phyloP scores from a whole-genome alignment of 345 rosid species.

The Odontarrhena argentea region DNA sequence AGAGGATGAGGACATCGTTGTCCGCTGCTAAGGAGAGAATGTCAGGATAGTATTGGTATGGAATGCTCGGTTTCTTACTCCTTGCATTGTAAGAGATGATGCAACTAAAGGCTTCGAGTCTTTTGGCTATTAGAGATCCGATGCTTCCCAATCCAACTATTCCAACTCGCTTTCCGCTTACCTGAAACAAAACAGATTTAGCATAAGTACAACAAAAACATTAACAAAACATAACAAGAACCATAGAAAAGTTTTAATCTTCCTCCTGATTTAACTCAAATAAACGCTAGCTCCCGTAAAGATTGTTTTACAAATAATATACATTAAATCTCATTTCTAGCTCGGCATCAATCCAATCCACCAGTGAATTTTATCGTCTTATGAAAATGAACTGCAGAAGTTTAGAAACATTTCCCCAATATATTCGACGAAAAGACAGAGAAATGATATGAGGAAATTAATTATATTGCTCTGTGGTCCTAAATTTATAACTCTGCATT shows the following conservation, averaged over 20 bases:
- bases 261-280: slow-evolving; percentile 17
- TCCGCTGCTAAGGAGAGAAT: slow-evolving; percentile 29
- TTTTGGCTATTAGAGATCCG: slow-evolving; percentile 23
- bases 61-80: not conserved
- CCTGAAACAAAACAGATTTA: slow-evolving; percentile 13
- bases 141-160: slow-evolving; percentile 31
- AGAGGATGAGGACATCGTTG: slow-evolving; percentile 22
- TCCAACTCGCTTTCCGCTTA: slow-evolving; percentile 40
- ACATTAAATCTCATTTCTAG: too few relatives aligned
- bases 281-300: not conserved
- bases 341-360: too few relatives aligned
- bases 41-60: slow-evolving; percentile 19
- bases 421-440: not conserved
- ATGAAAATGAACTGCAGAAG: not conserved
- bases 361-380: not conserved
- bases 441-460: not conserved
- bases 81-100: slow-evolving; percentile 29
- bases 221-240: not conserved
- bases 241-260: not conserved
- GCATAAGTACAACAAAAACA: not conserved
- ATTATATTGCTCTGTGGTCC: not conserved
- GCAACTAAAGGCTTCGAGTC: slow-evolving; percentile 32
- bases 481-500: not conserved
- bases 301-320: too few relatives aligned
- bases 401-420: not conserved